Conservation (phyloP, 2,329 filamentous ascomycete species). For the Magnaporthiopsis poae region DNA sequence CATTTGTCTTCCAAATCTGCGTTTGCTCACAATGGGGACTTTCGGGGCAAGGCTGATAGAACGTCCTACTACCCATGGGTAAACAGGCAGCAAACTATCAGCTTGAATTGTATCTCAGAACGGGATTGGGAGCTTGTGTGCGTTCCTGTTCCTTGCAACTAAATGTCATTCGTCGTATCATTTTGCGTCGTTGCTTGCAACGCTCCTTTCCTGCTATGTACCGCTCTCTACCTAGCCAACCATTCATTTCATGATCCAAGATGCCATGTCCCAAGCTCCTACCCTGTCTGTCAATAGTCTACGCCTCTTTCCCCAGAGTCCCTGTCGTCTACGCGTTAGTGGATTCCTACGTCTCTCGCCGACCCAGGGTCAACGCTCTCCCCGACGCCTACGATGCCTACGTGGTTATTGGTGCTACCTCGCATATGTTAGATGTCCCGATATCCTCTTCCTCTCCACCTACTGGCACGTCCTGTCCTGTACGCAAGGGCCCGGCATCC, state of each 20-base stretch:
- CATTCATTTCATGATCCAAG: too few relatives aligned
- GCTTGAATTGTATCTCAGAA: not conserved
- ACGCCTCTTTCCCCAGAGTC: not conserved
- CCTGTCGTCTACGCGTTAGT: not conserved
- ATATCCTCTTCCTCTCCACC: not conserved
- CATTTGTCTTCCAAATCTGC: not conserved
- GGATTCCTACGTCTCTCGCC: not conserved
- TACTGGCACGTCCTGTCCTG: not conserved
- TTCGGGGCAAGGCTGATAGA: not conserved
- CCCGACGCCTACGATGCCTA: not conserved
- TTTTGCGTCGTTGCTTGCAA: not conserved
- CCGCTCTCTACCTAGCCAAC: not conserved
- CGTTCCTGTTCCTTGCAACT: not conserved
- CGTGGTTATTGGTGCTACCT: not conserved
- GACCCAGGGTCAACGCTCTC: not conserved
- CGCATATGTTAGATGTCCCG: not conserved
- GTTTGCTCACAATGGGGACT: not conserved
- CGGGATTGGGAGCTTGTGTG: not conserved
- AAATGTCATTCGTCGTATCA: not conserved
- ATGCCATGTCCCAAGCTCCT: too few relatives aligned
- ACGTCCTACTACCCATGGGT: not conserved
- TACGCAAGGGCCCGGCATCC: too few relatives aligned
- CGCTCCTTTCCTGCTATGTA: not conserved
- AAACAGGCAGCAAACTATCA: not conserved
- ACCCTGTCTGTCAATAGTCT: not conserved